These are phyloP conservation scores for Fraxinus xanthoxyloides DNA, from an alignment of 305 asterid species.

Conservation along the genomic window DNA sequence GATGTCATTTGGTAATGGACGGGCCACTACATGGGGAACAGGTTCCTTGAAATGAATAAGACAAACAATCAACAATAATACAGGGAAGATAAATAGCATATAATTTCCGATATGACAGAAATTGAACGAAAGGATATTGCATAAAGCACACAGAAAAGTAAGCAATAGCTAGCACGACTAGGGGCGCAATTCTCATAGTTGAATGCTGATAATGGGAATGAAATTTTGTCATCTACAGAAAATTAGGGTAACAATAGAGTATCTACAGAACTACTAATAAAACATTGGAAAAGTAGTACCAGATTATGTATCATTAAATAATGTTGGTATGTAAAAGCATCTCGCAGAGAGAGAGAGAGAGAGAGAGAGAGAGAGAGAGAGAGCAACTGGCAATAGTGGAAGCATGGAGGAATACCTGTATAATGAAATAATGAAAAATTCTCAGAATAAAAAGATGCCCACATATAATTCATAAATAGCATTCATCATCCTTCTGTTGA, in stretches of 20 bases:
- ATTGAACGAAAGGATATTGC: background rate
- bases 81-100: background rate
- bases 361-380: background rate
- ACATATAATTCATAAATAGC: background rate
- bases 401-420: background rate
- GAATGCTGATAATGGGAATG: background rate
- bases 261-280: background rate
- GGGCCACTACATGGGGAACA: conserved; percentile 89
- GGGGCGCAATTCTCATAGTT: background rate
- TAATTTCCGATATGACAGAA: background rate
- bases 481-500: background rate
- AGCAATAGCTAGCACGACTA: background rate
- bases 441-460: background rate
- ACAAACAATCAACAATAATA: conserved; percentile 16
- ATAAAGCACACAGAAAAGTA: background rate
- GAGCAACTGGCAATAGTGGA: background rate
- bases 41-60: conserved; percentile 63
- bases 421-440: background rate
- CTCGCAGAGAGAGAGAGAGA: too few relatives aligned
- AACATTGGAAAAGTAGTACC: background rate
- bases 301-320: background rate
- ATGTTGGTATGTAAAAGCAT: background rate
- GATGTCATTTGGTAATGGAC: conserved; percentile 86
- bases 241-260: background rate
- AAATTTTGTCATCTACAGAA: background rate